Evolutionary conservation across 768 basidiomycete genomes (phyloP), one percentile per base, ranked within the genome.

Genomic region (Termitomyces sp.): DNA sequence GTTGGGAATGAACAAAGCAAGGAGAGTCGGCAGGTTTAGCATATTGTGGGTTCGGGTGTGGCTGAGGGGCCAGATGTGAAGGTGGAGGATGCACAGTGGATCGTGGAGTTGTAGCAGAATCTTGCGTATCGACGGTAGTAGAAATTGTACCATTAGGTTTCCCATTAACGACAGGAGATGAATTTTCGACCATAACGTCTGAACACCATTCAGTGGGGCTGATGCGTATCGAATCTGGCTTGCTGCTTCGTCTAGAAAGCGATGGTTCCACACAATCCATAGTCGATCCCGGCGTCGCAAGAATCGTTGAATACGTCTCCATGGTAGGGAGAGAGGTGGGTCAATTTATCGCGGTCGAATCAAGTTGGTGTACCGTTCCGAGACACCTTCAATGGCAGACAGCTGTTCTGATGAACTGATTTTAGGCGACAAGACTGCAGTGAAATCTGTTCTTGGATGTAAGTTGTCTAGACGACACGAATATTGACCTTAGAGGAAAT

Each of bases 1-100:
- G 87, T 63, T 91, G 84, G 0, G 91, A 94, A 74, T 98, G 94
- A 38, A 98, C 86, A 71, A 94, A 96, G 68, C 93, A 97, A 10
- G 94, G 94, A 0, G 92, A 94, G 46, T 79, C 75, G 63, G 78
- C 72, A 22, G 77, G 66, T 53, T 74, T 71, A 58, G 56, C 53
- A 59, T 57, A 59, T 55, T 59, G 63, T 10, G 51, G 55, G 33
- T 51, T 36, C 55, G 63, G 38, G 51, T 52, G 54, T 46, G 62
- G 56, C 40, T 64, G 55, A 32, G 62, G 46, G 28, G 47, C 58
- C 40, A 67, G 52, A 47, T 62, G 49, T 36, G 52, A 61, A 22
- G 67, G 55, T n/a, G 64, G 35, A 36, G 62, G 53, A 22, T 57
- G 43, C 24, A 55, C 30, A 32, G 55, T 55, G 57, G 56, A 61